phyloP scores from a whole-genome alignment of 1,284 basidiomycete species.

The Leccinum fallax region DNA sequence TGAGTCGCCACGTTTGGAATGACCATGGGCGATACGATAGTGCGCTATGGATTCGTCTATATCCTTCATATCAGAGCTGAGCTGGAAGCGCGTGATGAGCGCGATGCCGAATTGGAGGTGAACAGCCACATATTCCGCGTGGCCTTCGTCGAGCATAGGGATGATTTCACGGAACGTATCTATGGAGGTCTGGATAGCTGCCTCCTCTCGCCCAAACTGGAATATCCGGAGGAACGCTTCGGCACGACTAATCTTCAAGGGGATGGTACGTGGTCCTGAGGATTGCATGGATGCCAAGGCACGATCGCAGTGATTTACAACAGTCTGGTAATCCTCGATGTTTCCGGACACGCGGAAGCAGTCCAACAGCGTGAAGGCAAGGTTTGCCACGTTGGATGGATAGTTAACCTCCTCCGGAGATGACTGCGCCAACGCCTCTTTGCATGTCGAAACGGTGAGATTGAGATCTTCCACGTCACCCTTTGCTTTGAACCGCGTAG shows the following conservation, averaged over 20 bases:
- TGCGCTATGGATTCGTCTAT: conserved; percentile 25
- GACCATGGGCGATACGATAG: conserved; percentile 16
- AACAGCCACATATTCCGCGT: conserved; percentile 11
- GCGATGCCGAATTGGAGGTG: conserved; percentile 22
- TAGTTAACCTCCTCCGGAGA: conserved; percentile 10
- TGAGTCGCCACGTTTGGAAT: conserved; percentile 12
- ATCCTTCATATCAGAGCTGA: conserved; percentile 16
- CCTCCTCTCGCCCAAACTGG: conserved; percentile 12
- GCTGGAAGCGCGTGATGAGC: conserved; percentile 26
- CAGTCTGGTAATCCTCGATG: conserved; percentile 18
- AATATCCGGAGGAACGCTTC: conserved; percentile 20
- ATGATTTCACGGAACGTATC: conserved; percentile 19
- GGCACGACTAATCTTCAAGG: conserved; percentile 21
- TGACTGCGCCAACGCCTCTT: conserved; percentile 13
- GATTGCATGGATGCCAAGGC: conserved; percentile 11
- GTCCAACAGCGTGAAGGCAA: conserved; percentile 10
- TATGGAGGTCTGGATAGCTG: conserved; percentile 21
- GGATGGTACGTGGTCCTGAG: neutral
- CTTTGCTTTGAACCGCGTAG: conserved; percentile 15
- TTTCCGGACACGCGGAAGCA: conserved; percentile 9
- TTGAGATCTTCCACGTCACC: conserved; percentile 21
- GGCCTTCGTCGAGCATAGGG: conserved; percentile 15
- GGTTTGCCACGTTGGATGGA: conserved; percentile 5
- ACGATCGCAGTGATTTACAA: conserved; percentile 27
- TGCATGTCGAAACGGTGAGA: conserved; percentile 18